Evolutionary conservation across 495 filamentous ascomycete species (phyloP).

Genomic region (Tetracladium setigerum): DNA sequence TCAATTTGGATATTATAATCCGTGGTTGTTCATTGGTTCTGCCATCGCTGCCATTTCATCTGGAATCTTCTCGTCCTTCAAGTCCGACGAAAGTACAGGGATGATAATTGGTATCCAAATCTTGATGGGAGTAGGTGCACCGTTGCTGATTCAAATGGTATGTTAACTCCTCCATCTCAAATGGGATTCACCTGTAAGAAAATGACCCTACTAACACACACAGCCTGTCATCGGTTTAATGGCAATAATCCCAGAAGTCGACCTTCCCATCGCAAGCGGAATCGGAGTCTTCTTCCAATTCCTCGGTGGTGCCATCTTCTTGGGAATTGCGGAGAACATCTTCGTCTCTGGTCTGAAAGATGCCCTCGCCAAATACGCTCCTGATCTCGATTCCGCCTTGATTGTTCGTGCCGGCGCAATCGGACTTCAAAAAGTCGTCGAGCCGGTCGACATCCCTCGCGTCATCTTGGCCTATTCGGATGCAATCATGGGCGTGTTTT

Average conservation of each 20-base stretch:
- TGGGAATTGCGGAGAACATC: constrained; percentile 35
- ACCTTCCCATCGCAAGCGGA: constrained; percentile 10
- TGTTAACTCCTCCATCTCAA: background rate
- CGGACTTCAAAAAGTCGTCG: constrained; percentile 40
- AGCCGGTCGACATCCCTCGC: background rate
- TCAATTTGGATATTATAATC: constrained; percentile 15
- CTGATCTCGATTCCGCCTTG: constrained; percentile 29
- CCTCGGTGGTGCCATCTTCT: constrained; percentile 39
- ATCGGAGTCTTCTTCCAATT: constrained; percentile 30
- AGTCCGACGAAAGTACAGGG: constrained; percentile 2
- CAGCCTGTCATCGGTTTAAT: constrained; percentile 11
- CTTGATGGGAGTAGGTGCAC: constrained; percentile 7
- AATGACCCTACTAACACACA: background rate
- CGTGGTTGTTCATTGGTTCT: constrained; percentile 23
- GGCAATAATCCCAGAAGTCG: constrained; percentile 8
- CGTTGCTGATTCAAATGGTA: constrained; percentile 13
- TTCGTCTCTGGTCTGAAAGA: constrained; percentile 36
- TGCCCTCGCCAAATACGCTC: constrained; percentile 27
- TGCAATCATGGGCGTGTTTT: constrained; percentile 10
- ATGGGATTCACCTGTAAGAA: background rate
- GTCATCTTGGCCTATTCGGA: constrained; percentile 9
- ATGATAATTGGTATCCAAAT: constrained; percentile 15
- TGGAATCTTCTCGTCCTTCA: constrained; percentile 10
- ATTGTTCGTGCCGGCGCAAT: constrained; percentile 44
- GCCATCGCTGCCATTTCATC: constrained; percentile 21